phyloP scores from a whole-genome alignment of 169 alveolate species.

The Cryptosporidium andersoni region DNA sequence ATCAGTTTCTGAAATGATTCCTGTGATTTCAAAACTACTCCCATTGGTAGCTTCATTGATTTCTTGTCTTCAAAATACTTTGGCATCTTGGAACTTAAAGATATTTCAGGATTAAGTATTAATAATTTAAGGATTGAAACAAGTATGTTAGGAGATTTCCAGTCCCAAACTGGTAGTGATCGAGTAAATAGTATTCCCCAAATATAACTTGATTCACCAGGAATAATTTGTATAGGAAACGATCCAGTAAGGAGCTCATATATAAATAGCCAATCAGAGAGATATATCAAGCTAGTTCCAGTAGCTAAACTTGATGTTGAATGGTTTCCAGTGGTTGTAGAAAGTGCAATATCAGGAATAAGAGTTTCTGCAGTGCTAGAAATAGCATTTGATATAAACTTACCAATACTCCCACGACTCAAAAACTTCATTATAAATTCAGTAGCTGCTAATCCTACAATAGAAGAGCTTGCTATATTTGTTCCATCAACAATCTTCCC shows the following conservation, averaged over 20 bases:
- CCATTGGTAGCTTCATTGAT: conserved; percentile 73
- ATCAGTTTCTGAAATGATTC: conserved; percentile 69
- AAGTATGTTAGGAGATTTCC: conserved; percentile 74
- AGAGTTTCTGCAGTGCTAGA: conserved; percentile 24
- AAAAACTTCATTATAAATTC: conserved; percentile 28
- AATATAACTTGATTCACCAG: conserved; percentile 75
- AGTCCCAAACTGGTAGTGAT: conserved; percentile 76
- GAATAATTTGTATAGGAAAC: conserved; percentile 76
- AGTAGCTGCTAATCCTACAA: conserved; percentile 46
- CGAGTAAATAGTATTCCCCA: conserved; percentile 80
- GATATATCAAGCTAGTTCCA: conserved; percentile 26
- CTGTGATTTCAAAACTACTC: conserved; percentile 74
- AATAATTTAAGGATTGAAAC: conserved; percentile 76
- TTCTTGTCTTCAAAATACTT: conserved; percentile 72
- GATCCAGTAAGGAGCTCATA: conserved; percentile 77
- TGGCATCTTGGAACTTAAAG: conserved; percentile 75
- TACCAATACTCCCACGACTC: conserved; percentile 2
- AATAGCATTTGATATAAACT: conserved; percentile 30
- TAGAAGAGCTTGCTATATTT: background rate
- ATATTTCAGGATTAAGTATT: conserved; percentile 72
- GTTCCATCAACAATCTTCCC: conserved; percentile 2
- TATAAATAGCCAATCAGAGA: conserved; percentile 75
- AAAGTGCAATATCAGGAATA: conserved; percentile 2
- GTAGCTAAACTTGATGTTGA: background rate
- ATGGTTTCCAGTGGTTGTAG: background rate